These are phyloP conservation scores for Cytospora paraplurivora DNA, from an alignment of 2,329 filamentous ascomycete species.

Conservation along the genomic window DNA sequence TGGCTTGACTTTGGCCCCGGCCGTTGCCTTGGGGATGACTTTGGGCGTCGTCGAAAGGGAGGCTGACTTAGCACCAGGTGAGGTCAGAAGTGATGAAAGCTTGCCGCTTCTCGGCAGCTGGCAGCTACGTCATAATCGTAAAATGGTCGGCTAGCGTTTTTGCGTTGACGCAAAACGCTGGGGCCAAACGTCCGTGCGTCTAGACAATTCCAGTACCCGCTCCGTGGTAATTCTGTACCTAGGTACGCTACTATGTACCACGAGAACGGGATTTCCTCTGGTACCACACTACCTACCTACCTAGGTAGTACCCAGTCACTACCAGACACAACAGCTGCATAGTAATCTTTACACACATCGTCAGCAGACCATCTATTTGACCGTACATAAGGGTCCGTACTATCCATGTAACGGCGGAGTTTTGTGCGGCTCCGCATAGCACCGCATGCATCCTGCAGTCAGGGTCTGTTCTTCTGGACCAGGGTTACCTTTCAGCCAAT, in stretches of 20 bases:
- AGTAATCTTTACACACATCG: too few relatives aligned
- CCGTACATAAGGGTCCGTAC: too few relatives aligned
- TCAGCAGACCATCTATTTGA: too few relatives aligned
- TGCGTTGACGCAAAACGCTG: background rate
- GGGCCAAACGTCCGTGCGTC: background rate
- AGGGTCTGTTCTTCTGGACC: constrained; percentile 13
- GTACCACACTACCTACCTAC: too few relatives aligned
- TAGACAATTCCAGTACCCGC: background rate
- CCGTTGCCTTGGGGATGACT: background rate
- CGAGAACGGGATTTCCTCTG: too few relatives aligned
- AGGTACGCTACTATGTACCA: background rate
- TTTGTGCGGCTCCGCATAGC: background rate
- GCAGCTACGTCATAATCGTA: constrained; percentile 23
- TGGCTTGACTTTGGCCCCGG: constrained; percentile 12
- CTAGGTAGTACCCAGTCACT: too few relatives aligned
- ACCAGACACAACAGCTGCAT: too few relatives aligned
- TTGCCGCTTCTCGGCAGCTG: constrained; percentile 21
- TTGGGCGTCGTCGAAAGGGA: background rate
- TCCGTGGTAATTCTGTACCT: background rate
- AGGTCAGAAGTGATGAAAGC: constrained; percentile 28
- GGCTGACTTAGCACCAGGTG: constrained; percentile 18
- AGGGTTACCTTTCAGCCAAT: background rate
- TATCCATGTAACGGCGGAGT: background rate
- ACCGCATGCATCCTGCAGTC: constrained; percentile 19
- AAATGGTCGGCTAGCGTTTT: constrained; percentile 10